These are phyloP conservation scores for Conoideocrella luteorostrata DNA, from an alignment of 2,329 filamentous ascomycete species.

Conservation along the genomic window DNA sequence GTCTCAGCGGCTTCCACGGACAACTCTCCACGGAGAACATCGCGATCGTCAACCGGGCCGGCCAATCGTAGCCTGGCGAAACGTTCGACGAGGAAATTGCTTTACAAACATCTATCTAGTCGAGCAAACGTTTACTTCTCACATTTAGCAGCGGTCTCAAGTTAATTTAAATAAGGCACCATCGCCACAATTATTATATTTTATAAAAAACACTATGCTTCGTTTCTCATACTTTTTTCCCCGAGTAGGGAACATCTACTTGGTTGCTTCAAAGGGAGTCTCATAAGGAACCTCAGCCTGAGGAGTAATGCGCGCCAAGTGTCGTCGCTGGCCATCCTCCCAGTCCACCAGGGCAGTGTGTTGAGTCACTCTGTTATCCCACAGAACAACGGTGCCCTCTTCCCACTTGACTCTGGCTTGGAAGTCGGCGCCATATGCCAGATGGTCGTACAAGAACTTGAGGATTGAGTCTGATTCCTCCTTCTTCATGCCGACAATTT, in stretches of 20 bases:
- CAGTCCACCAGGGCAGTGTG: constrained; percentile 79
- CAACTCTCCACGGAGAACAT: no score
- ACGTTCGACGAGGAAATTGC: no score
- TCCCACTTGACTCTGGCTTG: constrained; percentile 73
- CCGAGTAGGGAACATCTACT: background rate
- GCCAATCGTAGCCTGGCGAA: no score
- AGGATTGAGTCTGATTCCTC: constrained; percentile 75
- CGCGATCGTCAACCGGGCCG: no score
- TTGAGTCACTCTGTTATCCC: constrained; percentile 76
- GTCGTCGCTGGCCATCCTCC: constrained; percentile 70
- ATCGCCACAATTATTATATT: no score
- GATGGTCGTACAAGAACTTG: constrained; percentile 59
- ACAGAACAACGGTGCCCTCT: constrained; percentile 73
- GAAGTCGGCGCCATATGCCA: constrained; percentile 53
- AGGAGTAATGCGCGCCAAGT: constrained; percentile 75
- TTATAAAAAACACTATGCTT: background rate
- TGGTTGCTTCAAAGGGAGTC: constrained; percentile 41
- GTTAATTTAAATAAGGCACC: no score
- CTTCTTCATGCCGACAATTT: constrained; percentile 77
- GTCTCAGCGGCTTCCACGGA: no score
- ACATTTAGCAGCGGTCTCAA: no score
- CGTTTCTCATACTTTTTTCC: background rate
- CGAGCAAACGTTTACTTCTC: no score
- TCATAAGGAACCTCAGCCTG: constrained; percentile 74
- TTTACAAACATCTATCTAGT: no score